A percentile compares a stretch with the other conserved stretches of the same genome.
Evolutionary conservation across 2,329 filamentous ascomycete genomes (phyloP).

Genomic region (Sphaerulina vaccinii): DNA sequence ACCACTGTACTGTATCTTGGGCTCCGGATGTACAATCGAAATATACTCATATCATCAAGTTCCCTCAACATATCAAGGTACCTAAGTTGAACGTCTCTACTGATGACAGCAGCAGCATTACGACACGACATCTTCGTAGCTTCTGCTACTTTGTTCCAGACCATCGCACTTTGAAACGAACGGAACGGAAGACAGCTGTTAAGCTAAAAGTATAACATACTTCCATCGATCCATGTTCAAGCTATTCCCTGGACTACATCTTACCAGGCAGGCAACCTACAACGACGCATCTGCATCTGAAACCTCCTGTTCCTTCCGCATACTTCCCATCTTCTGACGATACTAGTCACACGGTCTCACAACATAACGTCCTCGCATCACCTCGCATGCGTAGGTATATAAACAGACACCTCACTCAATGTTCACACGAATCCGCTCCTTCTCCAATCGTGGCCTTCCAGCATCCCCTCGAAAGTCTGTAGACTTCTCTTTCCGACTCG

Average conservation of each 20-base stretch:
- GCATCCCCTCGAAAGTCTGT: too few species aligned
- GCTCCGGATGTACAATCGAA: not conserved
- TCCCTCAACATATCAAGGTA: not conserved
- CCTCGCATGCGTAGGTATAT: too few species aligned
- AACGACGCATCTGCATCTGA: too few species aligned
- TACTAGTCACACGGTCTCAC: too few species aligned
- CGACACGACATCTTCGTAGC: not conserved
- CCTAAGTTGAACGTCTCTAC: not conserved
- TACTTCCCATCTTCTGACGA: too few species aligned
- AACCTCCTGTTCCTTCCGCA: too few species aligned
- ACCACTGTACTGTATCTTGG: not conserved
- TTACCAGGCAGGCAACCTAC: too few species aligned
- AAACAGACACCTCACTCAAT: not conserved
- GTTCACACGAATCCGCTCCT: not conserved
- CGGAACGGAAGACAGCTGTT: not conserved
- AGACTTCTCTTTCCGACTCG: not conserved
- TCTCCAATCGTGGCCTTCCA: not conserved
- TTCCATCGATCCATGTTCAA: too few species aligned
- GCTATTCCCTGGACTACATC: too few species aligned
- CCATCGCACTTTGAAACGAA: not conserved
- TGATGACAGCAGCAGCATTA: not conserved
- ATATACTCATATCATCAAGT: not conserved
- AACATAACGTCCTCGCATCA: too few species aligned
- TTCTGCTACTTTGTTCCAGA: not conserved
- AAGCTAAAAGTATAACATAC: too few species aligned